These are phyloP conservation scores for Rhododendron williamsianum DNA, from an alignment of 148 eudicot genomes.

Conservation along the genomic window DNA sequence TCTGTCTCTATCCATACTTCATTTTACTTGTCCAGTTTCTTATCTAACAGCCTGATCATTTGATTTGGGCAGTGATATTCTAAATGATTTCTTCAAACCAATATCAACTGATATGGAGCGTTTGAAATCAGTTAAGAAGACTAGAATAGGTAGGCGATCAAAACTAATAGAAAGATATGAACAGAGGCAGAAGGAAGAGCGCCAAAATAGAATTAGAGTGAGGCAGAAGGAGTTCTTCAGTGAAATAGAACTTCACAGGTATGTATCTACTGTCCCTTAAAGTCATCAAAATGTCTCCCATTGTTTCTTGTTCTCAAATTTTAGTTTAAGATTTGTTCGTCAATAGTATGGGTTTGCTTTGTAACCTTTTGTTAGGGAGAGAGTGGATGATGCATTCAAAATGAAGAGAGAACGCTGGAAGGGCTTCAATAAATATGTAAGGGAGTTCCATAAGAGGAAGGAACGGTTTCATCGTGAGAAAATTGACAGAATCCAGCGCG, in stretches of 20 bases:
- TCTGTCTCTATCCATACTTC: not conserved
- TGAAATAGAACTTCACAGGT: slow-evolving; percentile 93
- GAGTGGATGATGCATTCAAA: slow-evolving; percentile 82
- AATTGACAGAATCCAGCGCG: slow-evolving; percentile 97
- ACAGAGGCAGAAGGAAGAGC: slow-evolving; percentile 96
- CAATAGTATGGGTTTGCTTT: slow-evolving; percentile 6
- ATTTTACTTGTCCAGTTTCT: slow-evolving; percentile 2
- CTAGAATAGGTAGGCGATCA: slow-evolving; percentile 86
- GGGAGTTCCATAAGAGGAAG: slow-evolving; percentile 96
- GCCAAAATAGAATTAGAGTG: slow-evolving; percentile 87
- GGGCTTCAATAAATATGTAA: slow-evolving; percentile 70
- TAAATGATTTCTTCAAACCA: slow-evolving; percentile 85
- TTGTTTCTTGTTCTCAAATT: not conserved
- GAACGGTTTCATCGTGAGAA: slow-evolving; percentile 93
- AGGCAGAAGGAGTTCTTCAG: slow-evolving; percentile 97
- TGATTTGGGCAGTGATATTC: slow-evolving; percentile 58
- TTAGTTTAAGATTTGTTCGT: not conserved
- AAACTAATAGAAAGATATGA: slow-evolving; percentile 88
- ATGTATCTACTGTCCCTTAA: slow-evolving; percentile 8
- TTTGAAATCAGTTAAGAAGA: slow-evolving; percentile 79
- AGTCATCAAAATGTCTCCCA: not conserved
- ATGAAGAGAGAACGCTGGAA: slow-evolving; percentile 87
- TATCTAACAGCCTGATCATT: not conserved
- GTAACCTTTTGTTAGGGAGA: slow-evolving; percentile 50
- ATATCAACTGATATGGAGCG: slow-evolving; percentile 71